A percentile compares a stretch with the other conserved stretches of the same genome.
Evolutionary conservation across 1,139 yeast species (phyloP).

Genomic region (Lodderomyces theae): DNA sequence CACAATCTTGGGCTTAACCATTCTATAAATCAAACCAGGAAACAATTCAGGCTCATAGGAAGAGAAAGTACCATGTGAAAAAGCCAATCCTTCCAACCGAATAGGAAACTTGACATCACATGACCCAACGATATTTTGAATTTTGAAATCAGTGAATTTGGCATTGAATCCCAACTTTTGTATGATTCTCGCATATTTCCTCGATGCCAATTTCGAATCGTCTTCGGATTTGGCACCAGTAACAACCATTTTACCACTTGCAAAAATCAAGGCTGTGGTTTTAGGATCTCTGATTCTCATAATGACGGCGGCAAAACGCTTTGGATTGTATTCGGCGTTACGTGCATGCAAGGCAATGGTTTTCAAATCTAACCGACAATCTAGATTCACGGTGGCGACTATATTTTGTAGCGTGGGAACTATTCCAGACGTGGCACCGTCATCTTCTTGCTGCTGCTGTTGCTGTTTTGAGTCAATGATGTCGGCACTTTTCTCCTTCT

Average conservation of each 20-base stretch:
- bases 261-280: conserved; percentile 96
- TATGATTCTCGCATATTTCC: conserved; percentile 96
- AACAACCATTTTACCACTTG: conserved; percentile 99
- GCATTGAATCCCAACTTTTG: conserved; percentile 98
- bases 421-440: conserved; percentile 82
- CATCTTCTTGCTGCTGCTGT: conserved; percentile 46
- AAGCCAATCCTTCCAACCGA: conserved; percentile 95
- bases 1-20: conserved; percentile 98
- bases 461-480: conserved; percentile 33
- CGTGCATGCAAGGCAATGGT: conserved; percentile 98
- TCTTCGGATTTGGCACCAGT: conserved; percentile 99
- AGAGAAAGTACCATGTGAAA: conserved; percentile 98
- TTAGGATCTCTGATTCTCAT: conserved; percentile 99
- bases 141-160: conserved; percentile 92
- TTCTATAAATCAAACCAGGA: conserved; percentile 98
- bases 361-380: conserved; percentile 90
- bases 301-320: conserved; percentile 98
- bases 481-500: conserved; percentile 30
- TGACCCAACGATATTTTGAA: conserved; percentile 97
- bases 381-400: conserved; percentile 96
- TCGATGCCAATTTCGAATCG: conserved; percentile 93
- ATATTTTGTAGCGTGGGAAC: conserved; percentile 96
- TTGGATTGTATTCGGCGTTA: conserved; percentile 97
- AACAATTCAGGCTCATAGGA: conserved; percentile 97
- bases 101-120: conserved; percentile 98